Conservation (phyloP, 768 basidiomycete species). For the Harrya chromipes region DNA sequence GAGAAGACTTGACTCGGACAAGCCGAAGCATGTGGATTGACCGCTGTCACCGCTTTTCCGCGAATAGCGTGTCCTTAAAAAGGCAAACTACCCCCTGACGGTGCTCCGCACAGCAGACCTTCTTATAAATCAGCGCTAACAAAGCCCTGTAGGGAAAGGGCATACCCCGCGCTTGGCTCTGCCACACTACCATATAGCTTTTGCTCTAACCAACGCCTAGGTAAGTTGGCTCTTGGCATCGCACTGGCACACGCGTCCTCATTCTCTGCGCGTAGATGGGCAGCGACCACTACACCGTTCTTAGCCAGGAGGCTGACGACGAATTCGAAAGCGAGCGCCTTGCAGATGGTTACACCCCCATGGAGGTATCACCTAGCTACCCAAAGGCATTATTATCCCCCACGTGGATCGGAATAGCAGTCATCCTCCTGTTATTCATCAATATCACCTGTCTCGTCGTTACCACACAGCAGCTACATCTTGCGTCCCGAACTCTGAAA, state of each 20-base stretch:
- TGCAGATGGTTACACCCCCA: slow-evolving; percentile 2
- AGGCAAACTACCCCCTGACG: too few species aligned
- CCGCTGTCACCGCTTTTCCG: too few species aligned
- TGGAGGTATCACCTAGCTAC: slow-evolving; percentile 2
- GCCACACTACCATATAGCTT: too few species aligned
- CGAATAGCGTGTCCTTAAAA: too few species aligned
- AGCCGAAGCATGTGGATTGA: too few species aligned
- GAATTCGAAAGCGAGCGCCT: slow-evolving; percentile 17
- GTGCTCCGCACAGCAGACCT: too few species aligned
- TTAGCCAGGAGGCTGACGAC: slow-evolving; percentile 9
- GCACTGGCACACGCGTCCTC: neutral
- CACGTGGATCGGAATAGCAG: slow-evolving; percentile 14
- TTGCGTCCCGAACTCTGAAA: slow-evolving; percentile 15
- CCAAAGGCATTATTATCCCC: neutral
- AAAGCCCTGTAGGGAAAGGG: too few species aligned
- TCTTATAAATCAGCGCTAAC: too few species aligned
- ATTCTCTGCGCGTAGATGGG: slow-evolving; percentile 16
- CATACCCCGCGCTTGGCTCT: too few species aligned
- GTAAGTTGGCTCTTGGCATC: neutral
- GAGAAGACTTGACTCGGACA: too few species aligned
- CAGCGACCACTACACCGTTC: slow-evolving; percentile 8
- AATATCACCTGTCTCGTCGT: slow-evolving; percentile 23
- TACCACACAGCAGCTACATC: slow-evolving; percentile 13
- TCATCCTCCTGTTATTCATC: slow-evolving; percentile 21
- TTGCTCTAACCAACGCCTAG: neutral